These are phyloP conservation scores for Rhizophagus prolifer DNA, from an alignment of 192 early-diverging fungal genomes.

Conservation along the genomic window DNA sequence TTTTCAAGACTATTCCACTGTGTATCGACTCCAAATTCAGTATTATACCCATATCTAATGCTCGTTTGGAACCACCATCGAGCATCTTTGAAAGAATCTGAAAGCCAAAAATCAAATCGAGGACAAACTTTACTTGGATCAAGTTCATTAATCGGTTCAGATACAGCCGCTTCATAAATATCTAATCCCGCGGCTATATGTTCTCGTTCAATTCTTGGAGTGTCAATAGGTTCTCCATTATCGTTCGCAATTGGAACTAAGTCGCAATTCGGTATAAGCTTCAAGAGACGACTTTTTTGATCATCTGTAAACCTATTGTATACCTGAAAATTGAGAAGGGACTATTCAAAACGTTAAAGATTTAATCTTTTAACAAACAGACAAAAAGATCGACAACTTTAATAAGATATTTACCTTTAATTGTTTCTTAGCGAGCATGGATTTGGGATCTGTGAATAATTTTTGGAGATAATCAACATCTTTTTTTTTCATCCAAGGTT, in stretches of 20 bases:
- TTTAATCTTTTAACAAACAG: not conserved
- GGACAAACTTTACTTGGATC: conserved; percentile 5
- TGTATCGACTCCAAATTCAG: not conserved
- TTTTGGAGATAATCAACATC: conserved; percentile 7
- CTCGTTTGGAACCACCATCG: conserved; percentile 17
- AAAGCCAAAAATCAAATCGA: conserved; percentile 23
- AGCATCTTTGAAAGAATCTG: conserved; percentile 10
- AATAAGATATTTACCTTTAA: not conserved
- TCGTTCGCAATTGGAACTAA: conserved; percentile 20
- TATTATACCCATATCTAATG: conserved; percentile 6
- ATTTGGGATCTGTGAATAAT: not conserved
- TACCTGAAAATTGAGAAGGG: not conserved
- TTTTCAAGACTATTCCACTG: conserved; percentile 16
- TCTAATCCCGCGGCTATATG: not conserved
- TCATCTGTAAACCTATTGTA: conserved; percentile 9
- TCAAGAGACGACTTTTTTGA: conserved; percentile 21
- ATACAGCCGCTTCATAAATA: not conserved
- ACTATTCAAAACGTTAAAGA: not conserved
- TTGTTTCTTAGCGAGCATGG: not conserved
- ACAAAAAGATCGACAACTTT: not conserved
- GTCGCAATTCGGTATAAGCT: conserved; percentile 1
- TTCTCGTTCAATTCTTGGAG: not conserved
- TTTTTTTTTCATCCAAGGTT: conserved; percentile 17
- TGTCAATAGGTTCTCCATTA: conserved; percentile 16
- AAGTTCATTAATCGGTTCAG: not conserved